These are phyloP conservation scores for Suhomyces sp. DNA, from an alignment of 805 yeast species.

Conservation along the genomic window DNA sequence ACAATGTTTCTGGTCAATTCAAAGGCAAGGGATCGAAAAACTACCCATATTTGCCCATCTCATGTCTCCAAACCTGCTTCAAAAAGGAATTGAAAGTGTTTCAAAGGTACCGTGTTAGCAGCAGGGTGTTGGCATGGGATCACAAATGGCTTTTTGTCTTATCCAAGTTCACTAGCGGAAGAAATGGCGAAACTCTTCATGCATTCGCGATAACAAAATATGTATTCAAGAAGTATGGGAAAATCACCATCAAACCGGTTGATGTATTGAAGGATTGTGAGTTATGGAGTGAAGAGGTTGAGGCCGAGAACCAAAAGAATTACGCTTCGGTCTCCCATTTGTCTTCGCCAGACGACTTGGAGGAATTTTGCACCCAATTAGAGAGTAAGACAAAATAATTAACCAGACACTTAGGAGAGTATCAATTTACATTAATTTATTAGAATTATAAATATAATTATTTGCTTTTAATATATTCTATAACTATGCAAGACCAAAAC, in stretches of 20 bases:
- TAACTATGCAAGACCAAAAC: slow-evolving; percentile 76
- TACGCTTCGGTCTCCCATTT: slow-evolving; percentile 37
- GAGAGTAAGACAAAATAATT: background rate
- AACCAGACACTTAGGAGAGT: background rate
- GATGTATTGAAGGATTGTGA: slow-evolving; percentile 58
- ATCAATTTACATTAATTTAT: background rate
- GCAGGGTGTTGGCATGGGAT: slow-evolving; percentile 78
- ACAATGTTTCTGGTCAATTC: slow-evolving; percentile 35
- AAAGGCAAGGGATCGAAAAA: slow-evolving; percentile 21
- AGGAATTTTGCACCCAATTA: slow-evolving; percentile 1
- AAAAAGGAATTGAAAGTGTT: slow-evolving; percentile 72
- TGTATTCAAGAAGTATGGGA: slow-evolving; percentile 69
- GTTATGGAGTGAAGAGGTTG: slow-evolving; percentile 51
- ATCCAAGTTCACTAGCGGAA: slow-evolving; percentile 53
- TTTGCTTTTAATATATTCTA: background rate
- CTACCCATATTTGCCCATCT: slow-evolving; percentile 74
- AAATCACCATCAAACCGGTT: slow-evolving; percentile 69
- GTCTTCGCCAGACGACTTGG: slow-evolving; percentile 15
- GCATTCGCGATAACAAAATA: slow-evolving; percentile 72
- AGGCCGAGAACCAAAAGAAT: slow-evolving; percentile 37
- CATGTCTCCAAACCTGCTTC: slow-evolving; percentile 64
- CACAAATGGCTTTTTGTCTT: slow-evolving; percentile 78
- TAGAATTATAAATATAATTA: background rate
- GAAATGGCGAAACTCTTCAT: slow-evolving; percentile 32
- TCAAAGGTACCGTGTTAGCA: slow-evolving; percentile 50